Conservation (phyloP, 2,329 filamentous ascomycete genomes). For the Diplodia intermedia region DNA sequence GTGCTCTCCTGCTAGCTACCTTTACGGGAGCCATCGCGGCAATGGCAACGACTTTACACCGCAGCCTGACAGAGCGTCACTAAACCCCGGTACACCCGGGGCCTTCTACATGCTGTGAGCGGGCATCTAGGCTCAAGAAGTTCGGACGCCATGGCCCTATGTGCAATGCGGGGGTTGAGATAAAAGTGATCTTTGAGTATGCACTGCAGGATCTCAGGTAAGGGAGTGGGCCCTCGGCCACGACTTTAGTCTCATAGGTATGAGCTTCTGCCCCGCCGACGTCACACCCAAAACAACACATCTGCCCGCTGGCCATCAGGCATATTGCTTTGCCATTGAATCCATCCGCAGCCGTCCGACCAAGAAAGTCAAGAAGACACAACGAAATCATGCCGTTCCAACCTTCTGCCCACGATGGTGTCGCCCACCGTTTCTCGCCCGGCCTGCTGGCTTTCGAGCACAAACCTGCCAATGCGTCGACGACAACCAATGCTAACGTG, state of each 20-base stretch:
- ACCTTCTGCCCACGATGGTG: constrained; percentile 44
- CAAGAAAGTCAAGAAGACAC: neutral
- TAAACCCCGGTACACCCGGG: neutral
- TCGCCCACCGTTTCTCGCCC: constrained; percentile 52
- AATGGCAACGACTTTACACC: neutral
- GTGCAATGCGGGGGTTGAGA: neutral
- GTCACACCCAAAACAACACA: neutral
- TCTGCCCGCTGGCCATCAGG: neutral
- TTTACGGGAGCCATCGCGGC: neutral
- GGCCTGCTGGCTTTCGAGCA: constrained; percentile 56
- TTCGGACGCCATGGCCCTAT: neutral
- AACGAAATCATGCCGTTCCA: constrained; percentile 29
- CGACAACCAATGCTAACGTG: constrained; percentile 40
- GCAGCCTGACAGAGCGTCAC: neutral
- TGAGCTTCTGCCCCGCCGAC: neutral
- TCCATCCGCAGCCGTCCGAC: neutral
- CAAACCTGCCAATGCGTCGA: constrained; percentile 35
- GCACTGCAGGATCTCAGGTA: neutral
- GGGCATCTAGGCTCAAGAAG: neutral
- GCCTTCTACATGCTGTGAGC: neutral
- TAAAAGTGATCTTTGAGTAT: neutral
- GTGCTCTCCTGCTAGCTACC: neutral
- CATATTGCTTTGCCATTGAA: neutral
- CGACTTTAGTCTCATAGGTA: neutral
- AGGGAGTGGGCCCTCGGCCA: neutral